phyloP scores from a whole-genome alignment of 306 rosid genomes.

The apple (Malus domestica) region DNA sequence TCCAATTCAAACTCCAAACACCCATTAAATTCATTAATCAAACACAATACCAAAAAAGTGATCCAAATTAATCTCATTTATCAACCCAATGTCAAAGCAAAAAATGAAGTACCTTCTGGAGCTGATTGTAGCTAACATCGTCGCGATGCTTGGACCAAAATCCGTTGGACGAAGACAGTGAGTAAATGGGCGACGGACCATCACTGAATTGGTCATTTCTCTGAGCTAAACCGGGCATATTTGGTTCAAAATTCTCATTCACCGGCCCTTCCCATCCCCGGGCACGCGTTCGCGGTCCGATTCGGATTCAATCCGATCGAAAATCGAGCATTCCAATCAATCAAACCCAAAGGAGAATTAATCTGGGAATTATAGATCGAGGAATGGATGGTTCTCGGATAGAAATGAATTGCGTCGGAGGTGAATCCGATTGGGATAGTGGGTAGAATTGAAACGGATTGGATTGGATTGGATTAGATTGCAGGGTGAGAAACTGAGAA shows the following conservation, averaged over 20 bases:
- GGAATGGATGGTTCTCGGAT: not conserved
- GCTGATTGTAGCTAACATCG: slow-evolving; percentile 72
- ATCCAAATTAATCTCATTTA: slow-evolving; percentile 16
- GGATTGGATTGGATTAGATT: slow-evolving; percentile 13
- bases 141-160: slow-evolving; percentile 84
- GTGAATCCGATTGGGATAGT: slow-evolving; percentile 26
- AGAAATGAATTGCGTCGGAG: slow-evolving; percentile 6
- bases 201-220: slow-evolving; percentile 58
- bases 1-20: slow-evolving; percentile 39
- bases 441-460: slow-evolving; percentile 11
- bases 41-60: slow-evolving; percentile 23
- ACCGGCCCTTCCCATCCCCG: slow-evolving; percentile 34
- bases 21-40: slow-evolving; percentile 7
- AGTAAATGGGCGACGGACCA: slow-evolving; percentile 47
- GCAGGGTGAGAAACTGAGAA: slow-evolving; percentile 14
- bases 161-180: slow-evolving; percentile 49
- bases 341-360: slow-evolving; percentile 13
- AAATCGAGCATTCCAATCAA: slow-evolving; percentile 10
- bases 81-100: slow-evolving; percentile 7
- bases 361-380: slow-evolving; percentile 21
- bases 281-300: slow-evolving; percentile 5
- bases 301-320: slow-evolving; percentile 35
- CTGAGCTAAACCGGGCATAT: slow-evolving; percentile 83
- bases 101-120: slow-evolving; percentile 66
- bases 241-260: slow-evolving; percentile 44